Percentiles rank a stretch among this genome's conserved stretches.
Conservation (phyloP, 2,329 filamentous ascomycete genomes). For the Nothomitra cinnamomea region DNA sequence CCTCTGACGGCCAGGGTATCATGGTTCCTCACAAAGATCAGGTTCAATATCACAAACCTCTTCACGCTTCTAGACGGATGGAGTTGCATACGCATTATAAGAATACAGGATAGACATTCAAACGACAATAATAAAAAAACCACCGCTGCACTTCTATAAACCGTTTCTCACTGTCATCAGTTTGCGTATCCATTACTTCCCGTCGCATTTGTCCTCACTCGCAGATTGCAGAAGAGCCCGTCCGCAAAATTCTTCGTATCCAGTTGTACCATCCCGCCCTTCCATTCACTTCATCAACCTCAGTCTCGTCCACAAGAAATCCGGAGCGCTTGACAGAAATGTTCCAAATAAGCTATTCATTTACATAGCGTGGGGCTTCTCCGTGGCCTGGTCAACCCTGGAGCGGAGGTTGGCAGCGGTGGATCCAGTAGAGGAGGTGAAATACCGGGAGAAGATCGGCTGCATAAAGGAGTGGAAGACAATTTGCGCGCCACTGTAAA, state of each 20-base stretch:
- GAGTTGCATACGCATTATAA: slow-evolving; percentile 1
- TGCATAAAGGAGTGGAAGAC: slow-evolving; percentile 93
- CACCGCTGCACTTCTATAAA: background rate
- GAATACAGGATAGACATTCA: slow-evolving; percentile 1
- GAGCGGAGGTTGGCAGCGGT: slow-evolving; percentile 77
- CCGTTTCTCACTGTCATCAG: background rate
- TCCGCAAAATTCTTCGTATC: background rate
- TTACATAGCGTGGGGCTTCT: slow-evolving; percentile 24
- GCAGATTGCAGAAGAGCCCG: background rate
- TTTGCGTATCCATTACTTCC: background rate
- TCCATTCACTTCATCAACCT: background rate
- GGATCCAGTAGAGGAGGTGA: slow-evolving; percentile 43
- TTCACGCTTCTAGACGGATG: background rate
- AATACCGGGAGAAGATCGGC: slow-evolving; percentile 87
- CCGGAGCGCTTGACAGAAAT: background rate
- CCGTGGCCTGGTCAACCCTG: slow-evolving; percentile 58
- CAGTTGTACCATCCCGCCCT: background rate
- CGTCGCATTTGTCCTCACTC: background rate
- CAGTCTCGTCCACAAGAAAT: background rate
- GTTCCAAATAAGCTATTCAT: too few relatives aligned
- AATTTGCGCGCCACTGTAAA: slow-evolving; percentile 69
- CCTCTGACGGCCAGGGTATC: too few relatives aligned
- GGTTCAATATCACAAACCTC: background rate
- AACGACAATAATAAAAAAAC: background rate
- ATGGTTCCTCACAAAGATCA: too few relatives aligned